Evolutionary conservation across 2,329 filamentous ascomycete species (phyloP), one percentile per base, ranked within the genome.

Genomic region (Paraphoma sp.): DNA sequence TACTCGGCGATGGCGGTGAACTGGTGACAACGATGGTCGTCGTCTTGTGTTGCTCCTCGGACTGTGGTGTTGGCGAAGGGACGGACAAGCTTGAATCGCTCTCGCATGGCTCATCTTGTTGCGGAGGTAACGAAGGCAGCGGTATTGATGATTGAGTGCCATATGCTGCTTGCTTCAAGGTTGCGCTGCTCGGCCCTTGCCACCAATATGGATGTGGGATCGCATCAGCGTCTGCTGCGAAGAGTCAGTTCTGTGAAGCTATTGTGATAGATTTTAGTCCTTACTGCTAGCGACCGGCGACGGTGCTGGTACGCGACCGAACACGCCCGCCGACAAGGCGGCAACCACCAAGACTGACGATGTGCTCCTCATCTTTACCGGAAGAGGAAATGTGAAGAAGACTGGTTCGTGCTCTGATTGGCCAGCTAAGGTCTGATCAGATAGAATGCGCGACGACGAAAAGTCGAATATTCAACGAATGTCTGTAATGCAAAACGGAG

Each of bases 311-410:
- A 54, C 46, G 50, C 59, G 60, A 45, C 56, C 63, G 6, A 66
- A 17, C 4, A 59, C 64, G 41, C 53, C 43, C 14, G 48, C 54
- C 12, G 67, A 63, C n/a, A 70, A 43, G 29, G 57, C 59, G 36
- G 56, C 46, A 48, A 70, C 46, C 17, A 57, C 42, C 60, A 62
- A 66, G 16, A 68, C n/a, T 9, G 58, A 59, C 4, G 46, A 51
- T 51, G 36, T 50, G 45, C 47, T 45, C 33, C 56, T 50, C 70
- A 73, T 73, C 12, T 11, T 65, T 53, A 50, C 49, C 51, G 46
- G 36, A 45, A 41, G 16, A 42, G 28, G 45, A 36, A 53, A 54
- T 56, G 12, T 48, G 44, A 45, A 53, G 42, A 44, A 42, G 49
- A 46, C 48, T 18, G 23, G 36, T 29, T 51, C 44, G 48, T 52